Evolutionary conservation across 306 rosid species (phyloP).

Genomic region (Ochetophila trinervis): DNA sequence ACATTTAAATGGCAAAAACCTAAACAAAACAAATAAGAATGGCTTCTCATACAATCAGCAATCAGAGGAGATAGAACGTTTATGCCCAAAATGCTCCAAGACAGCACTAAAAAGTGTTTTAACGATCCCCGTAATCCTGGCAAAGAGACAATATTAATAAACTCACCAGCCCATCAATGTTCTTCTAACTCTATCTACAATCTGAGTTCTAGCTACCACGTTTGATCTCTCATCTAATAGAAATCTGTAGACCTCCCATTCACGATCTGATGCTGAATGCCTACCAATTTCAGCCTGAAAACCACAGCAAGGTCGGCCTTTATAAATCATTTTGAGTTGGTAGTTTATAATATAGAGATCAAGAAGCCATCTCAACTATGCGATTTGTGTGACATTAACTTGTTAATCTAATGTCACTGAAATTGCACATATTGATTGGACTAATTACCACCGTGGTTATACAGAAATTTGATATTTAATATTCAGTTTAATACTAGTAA

Average conservation of each 20-base stretch:
- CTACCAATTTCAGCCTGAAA: conserved; percentile 80
- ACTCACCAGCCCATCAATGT: conserved; percentile 71
- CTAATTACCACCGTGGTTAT: background rate
- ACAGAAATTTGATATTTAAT: background rate
- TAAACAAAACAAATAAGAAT: too few species aligned
- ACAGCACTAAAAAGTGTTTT: background rate
- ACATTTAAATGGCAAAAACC: too few species aligned
- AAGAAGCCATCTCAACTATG: conserved; percentile 6
- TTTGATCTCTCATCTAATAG: conserved; percentile 65
- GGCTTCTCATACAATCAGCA: too few species aligned
- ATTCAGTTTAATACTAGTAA: background rate
- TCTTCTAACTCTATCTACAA: conserved; percentile 75
- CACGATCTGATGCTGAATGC: conserved; percentile 58
- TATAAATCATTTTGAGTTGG: background rate
- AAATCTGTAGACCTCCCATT: conserved; percentile 84
- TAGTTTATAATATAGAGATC: background rate
- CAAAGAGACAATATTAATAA: background rate
- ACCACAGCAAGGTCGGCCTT: conserved; percentile 3
- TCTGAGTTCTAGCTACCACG: conserved; percentile 50
- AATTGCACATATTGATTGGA: background rate
- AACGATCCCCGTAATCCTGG: background rate
- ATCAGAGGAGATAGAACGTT: too few species aligned
- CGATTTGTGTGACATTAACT: background rate
- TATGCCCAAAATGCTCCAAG: background rate
- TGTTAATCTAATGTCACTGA: background rate